These are phyloP conservation scores for Hyphopichia burtonii DNA, from an alignment of 1,139 yeast genomes.

Conservation along the genomic window DNA sequence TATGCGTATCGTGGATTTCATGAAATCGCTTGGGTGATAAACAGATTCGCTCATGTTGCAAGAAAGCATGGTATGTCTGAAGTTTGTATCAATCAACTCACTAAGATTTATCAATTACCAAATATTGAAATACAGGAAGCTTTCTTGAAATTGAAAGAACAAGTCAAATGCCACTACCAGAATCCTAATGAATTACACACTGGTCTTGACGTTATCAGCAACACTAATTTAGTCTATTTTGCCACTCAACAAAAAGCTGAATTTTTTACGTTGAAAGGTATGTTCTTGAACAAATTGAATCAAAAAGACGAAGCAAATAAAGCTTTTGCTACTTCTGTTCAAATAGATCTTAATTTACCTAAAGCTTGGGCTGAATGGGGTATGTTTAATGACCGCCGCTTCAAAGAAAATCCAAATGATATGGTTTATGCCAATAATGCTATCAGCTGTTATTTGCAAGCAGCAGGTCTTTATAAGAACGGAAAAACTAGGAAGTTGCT, in stretches of 20 bases:
- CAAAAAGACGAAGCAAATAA: slow-evolving; percentile 95
- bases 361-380: slow-evolving; percentile 99
- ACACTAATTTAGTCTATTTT: slow-evolving; percentile 92
- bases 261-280: slow-evolving; percentile 94
- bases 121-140: slow-evolving; percentile 99
- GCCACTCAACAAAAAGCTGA: slow-evolving; percentile 98
- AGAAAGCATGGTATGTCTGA: slow-evolving; percentile 96
- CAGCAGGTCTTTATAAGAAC: slow-evolving; percentile 93
- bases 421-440: slow-evolving; percentile 91
- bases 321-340: slow-evolving; percentile 97
- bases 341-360: slow-evolving; percentile 87
- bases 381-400: slow-evolving; percentile 82
- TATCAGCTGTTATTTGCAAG: slow-evolving; percentile 92
- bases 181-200: slow-evolving; percentile 83
- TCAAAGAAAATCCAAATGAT: slow-evolving; percentile 81
- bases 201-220: slow-evolving; percentile 94
- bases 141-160: slow-evolving; percentile 89
- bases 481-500: slow-evolving; percentile 85
- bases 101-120: slow-evolving; percentile 92
- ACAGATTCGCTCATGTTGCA: slow-evolving; percentile 97
- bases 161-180: slow-evolving; percentile 96
- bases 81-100: slow-evolving; percentile 88
- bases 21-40: slow-evolving; percentile 98
- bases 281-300: slow-evolving; percentile 89
- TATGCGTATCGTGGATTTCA: slow-evolving; percentile 97